Conservation (phyloP, 2,329 filamentous ascomycete species). For the Phialophora verrucosa region DNA sequence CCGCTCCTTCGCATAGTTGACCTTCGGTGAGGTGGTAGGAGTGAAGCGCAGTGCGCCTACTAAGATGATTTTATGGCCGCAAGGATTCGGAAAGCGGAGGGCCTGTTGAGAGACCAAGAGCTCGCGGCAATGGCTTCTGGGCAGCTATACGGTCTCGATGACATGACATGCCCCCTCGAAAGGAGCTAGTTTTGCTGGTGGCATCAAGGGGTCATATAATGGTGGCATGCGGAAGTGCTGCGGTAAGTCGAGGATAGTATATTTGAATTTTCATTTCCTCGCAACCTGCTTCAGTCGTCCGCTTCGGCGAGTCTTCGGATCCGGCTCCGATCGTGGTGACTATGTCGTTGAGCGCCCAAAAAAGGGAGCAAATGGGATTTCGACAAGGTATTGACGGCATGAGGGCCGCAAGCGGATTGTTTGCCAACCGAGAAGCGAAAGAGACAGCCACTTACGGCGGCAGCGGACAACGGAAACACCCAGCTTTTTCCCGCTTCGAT, state of each 20-base stretch:
- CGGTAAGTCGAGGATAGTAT: neutral
- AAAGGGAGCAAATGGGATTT: neutral
- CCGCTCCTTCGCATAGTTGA: neutral
- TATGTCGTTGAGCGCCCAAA: neutral
- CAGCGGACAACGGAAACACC: neutral
- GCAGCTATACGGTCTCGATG: neutral
- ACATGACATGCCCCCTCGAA: too few relatives aligned
- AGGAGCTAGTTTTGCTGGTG: neutral
- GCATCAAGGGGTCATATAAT: neutral
- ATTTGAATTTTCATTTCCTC: neutral
- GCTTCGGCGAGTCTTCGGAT: neutral
- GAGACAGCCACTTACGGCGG: neutral
- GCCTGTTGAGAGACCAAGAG: neutral
- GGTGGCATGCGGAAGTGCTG: too few relatives aligned
- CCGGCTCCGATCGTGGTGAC: neutral
- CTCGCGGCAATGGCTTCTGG: neutral
- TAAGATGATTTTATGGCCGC: neutral
- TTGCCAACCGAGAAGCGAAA: neutral
- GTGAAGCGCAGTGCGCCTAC: neutral
- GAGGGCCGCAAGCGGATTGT: neutral
- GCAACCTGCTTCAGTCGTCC: neutral
- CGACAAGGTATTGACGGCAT: neutral
- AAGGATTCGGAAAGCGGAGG: neutral
- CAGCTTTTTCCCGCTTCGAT: neutral
- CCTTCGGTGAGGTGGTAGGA: neutral